Base-by-base conservation (phyloP, 768 basidiomycete species). In the Leccinum rimulosum region DNA sequence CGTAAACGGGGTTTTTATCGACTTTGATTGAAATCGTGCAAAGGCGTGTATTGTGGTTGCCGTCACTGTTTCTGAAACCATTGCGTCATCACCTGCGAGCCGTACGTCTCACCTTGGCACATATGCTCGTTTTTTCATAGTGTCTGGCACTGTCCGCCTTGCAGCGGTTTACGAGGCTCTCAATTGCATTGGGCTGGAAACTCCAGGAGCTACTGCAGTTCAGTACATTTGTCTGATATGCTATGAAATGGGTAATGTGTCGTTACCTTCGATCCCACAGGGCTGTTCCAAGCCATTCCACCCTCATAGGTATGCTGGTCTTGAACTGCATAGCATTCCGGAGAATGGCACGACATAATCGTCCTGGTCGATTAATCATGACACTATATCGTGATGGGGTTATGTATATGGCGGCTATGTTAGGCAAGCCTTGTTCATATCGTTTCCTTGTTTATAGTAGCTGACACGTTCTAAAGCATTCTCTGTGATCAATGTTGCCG, bases 311-410 rank as follows among this genome's bases (percentile, higher is more conserved):
- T 51, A 64, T 67, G 45, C 22, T 67, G 19, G 25, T 15, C 33
- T 56, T 67, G 52, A 64, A 67, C 52, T 59, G 58, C 48, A 43
- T 60, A 45, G 62, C 66, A 33, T 64, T 64, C 38, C 22, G 38
- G 17, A 64, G 22, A 55, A 62, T 67, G 60, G 60, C 52, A 49
- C 48, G 35, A 31, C 57, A 60, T 9, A 58, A 30, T 48, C 17
- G 49, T 22, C 62, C 62, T 3, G 49, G 61, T 49, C 61, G 10
- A 25, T 17, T 68, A 4, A 50, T 65, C 22, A 62, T 45, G 22
- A 65, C 51, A 10, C 45, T 68, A 25, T 63, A 65, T 51, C 56
- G 63, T 30, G 66, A 68, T 14, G 64, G 66, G 9, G 31, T 68
- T 19, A 35, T 68, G 51, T 67, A 67, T 17, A 28, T 67, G 33